Percentiles rank a stretch among this genome's conserved stretches.
Evolutionary conservation across 1,284 basidiomycete genomes (phyloP).

Genomic region (Vanrija humicola): DNA sequence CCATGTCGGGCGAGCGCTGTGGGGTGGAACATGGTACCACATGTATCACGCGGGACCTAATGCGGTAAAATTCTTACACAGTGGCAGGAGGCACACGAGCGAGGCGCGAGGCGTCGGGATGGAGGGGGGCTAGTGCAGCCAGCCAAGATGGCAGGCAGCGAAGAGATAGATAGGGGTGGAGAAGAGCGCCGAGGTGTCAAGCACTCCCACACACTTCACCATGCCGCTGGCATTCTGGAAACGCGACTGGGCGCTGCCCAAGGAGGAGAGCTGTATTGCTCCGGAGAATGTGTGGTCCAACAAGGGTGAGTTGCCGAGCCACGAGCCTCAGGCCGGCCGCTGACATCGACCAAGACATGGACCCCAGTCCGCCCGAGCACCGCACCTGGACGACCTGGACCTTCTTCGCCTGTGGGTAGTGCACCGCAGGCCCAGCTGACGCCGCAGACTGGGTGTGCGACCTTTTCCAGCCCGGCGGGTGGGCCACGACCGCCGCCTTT

Average conservation of each 20-base stretch:
- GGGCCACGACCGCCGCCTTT: constrained; percentile 37
- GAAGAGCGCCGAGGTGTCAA: no score
- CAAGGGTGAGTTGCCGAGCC: constrained; percentile 22
- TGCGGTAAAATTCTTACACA: no score
- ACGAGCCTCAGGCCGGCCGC: background rate
- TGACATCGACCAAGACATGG: constrained; percentile 29
- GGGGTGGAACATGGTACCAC: no score
- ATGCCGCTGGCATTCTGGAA: no score
- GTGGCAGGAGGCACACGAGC: no score
- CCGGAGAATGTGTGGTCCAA: constrained; percentile 40
- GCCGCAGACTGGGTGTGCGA: constrained; percentile 35
- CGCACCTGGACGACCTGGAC: constrained; percentile 38
- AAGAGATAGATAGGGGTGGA: no score
- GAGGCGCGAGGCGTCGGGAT: no score
- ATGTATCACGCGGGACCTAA: no score
- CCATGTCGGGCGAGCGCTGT: no score
- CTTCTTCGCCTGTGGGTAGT: constrained; percentile 30
- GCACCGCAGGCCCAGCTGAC: background rate
- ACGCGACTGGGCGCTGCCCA: constrained; percentile 31
- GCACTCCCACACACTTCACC: no score
- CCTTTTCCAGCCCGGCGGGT: constrained; percentile 30
- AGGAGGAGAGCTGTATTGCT: constrained; percentile 38
- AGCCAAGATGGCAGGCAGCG: no score
- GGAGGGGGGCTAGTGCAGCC: no score
- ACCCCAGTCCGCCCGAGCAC: constrained; percentile 32